These are phyloP conservation scores for Endocalyx cinctus DNA, from an alignment of 2,329 filamentous ascomycete genomes.

Conservation along the genomic window DNA sequence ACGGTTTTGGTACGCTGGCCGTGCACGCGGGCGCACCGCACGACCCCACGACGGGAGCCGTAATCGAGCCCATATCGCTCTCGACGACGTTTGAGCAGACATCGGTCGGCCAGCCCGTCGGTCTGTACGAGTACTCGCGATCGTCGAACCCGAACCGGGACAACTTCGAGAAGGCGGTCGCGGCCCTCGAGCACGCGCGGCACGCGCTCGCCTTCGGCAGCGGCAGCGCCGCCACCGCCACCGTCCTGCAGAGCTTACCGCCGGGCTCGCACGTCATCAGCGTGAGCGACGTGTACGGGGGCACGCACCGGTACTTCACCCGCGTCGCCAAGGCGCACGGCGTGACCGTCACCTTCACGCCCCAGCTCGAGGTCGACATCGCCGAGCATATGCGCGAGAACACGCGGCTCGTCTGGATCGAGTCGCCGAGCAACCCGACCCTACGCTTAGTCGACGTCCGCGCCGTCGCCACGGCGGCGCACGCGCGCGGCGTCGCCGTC, in stretches of 20 bases:
- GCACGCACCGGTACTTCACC: conserved; percentile 98
- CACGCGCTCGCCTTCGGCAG: conserved; percentile 93
- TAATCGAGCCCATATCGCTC: conserved; percentile 93
- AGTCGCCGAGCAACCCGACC: conserved; percentile 92
- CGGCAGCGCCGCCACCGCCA: conserved; percentile 89
- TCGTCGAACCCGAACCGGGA: conserved; percentile 92
- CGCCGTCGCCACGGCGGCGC: conserved; percentile 75
- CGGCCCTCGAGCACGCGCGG: conserved; percentile 86
- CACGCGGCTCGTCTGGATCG: conserved; percentile 96
- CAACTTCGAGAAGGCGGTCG: conserved; percentile 90
- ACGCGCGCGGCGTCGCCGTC: conserved; percentile 83
- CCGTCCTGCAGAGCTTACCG: conserved; percentile 87
- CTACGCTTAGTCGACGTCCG: conserved; percentile 89
- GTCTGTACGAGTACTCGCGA: conserved; percentile 87
- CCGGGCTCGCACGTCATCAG: conserved; percentile 91
- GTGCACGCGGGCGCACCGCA: conserved; percentile 91
- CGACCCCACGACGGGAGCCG: conserved; percentile 86
- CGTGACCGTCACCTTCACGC: conserved; percentile 90
- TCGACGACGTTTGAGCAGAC: conserved; percentile 96
- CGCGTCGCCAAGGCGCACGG: conserved; percentile 94
- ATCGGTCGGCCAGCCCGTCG: conserved; percentile 79
- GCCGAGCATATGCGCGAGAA: conserved; percentile 77
- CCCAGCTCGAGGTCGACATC: conserved; percentile 85
- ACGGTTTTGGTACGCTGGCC: conserved; percentile 86
- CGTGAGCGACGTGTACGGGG: conserved; percentile 95